Conservation (phyloP, 78 protist species). For the Emiliania huxleyi region DNA sequence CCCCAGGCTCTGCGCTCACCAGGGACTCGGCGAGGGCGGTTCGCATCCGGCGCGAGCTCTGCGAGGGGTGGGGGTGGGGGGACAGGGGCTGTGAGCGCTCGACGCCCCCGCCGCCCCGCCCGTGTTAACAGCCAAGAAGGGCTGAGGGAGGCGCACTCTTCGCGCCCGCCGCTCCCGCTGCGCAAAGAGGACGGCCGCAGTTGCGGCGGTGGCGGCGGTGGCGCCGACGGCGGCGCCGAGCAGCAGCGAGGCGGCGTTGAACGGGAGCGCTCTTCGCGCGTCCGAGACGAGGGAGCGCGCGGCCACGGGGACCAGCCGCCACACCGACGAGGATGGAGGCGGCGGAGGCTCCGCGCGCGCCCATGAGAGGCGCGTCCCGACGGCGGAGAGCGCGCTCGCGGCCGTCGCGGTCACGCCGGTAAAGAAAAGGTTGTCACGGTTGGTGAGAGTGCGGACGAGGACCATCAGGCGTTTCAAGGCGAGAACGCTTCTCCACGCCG, state of each 20-base stretch:
- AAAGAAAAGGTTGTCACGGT: no score
- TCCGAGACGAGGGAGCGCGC: not conserved
- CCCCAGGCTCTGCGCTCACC: no score
- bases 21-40: not conserved
- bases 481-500: no score
- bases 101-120: not conserved
- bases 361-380: not conserved
- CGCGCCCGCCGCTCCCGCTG: not conserved
- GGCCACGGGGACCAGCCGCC: not conserved
- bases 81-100: not conserved
- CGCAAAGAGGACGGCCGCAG: not conserved
- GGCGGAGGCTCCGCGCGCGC: no score
- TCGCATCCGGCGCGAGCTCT: not conserved
- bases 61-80: not conserved
- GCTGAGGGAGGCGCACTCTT: not conserved
- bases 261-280: not conserved
- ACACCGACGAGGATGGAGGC: not conserved
- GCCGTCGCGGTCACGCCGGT: not conserved
- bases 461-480: no score
- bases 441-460: no score
- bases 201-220: not conserved
- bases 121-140: no score
- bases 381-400: not conserved
- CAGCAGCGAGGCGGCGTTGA: not conserved
- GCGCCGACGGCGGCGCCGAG: not conserved